Percentiles rank a stretch among this genome's conserved stretches.
phyloP scores from a whole-genome alignment of 257 asterid genomes.

The Solanum bulbocastanum region DNA sequence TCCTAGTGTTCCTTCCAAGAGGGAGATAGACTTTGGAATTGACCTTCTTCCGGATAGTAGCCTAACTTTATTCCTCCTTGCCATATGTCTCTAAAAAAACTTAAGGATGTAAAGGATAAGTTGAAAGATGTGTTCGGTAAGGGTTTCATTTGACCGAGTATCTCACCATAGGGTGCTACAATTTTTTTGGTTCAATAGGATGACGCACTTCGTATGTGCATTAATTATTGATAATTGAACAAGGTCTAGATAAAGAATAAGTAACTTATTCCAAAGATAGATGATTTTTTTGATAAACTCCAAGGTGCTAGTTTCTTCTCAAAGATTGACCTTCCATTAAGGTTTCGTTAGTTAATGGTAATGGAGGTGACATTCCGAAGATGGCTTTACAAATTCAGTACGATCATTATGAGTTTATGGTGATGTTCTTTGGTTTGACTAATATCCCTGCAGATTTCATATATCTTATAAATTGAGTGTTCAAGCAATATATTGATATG shows the following conservation, averaged over 20 bases:
- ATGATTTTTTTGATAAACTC: background rate
- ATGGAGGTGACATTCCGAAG: background rate
- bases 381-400: background rate
- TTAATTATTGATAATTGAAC: background rate
- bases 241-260: background rate
- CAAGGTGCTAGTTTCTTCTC: background rate
- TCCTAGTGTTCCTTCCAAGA: no score
- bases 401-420: background rate
- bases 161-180: background rate
- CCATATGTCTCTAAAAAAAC: no score
- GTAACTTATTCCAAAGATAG: background rate
- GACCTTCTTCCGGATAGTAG: no score
- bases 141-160: background rate
- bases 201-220: background rate
- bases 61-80: no score
- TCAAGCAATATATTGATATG: background rate
- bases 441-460: background rate
- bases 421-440: background rate
- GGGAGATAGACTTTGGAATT: no score
- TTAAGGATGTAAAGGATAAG: no score
- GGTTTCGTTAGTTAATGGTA: background rate
- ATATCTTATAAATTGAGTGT: background rate
- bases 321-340: background rate
- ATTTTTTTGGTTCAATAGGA: background rate
- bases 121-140: no score